Evolutionary conservation across 106 monocot species (phyloP).

Genomic region (Allium cepa): DNA sequence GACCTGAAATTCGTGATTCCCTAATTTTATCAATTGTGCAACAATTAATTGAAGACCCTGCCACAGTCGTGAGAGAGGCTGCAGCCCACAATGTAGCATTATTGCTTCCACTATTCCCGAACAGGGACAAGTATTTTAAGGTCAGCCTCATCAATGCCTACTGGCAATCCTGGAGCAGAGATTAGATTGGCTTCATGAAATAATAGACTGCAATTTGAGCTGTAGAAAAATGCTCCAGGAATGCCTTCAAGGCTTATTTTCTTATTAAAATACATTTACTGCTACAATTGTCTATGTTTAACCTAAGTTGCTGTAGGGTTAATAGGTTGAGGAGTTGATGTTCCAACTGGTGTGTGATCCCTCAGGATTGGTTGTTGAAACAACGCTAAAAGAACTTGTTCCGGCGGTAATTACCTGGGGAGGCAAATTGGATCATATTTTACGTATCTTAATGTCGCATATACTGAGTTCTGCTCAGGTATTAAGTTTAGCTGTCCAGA

Average conservation of each 20-base stretch:
- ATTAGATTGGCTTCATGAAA: conserved; percentile 68
- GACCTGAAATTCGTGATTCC: conserved; percentile 94
- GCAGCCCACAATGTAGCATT: conserved; percentile 90
- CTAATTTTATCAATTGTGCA: conserved; percentile 96
- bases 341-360: conserved; percentile 93
- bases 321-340: conserved; percentile 91
- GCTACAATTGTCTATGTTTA: conserved; percentile 5
- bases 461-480: conserved; percentile 82
- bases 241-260: conserved; percentile 33
- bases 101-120: conserved; percentile 92
- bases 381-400: conserved; percentile 72
- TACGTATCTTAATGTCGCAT: conserved; percentile 67
- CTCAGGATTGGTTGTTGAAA: conserved; percentile 83
- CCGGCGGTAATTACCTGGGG: conserved; percentile 89
- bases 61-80: conserved; percentile 91
- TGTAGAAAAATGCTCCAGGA: conserved; percentile 60
- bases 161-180: conserved; percentile 89
- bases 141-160: conserved; percentile 92
- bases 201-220: conserved; percentile 76
- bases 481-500: not conserved
- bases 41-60: conserved; percentile 90
- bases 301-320: conserved; percentile 20
- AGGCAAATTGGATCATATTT: conserved; percentile 74
- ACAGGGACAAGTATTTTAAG: conserved; percentile 98
- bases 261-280: conserved; percentile 11